A percentile compares a stretch with the other conserved stretches of the same genome.
Conservation (phyloP, 2,329 filamentous ascomycete genomes). For the Apiospora rasikravindrae region DNA sequence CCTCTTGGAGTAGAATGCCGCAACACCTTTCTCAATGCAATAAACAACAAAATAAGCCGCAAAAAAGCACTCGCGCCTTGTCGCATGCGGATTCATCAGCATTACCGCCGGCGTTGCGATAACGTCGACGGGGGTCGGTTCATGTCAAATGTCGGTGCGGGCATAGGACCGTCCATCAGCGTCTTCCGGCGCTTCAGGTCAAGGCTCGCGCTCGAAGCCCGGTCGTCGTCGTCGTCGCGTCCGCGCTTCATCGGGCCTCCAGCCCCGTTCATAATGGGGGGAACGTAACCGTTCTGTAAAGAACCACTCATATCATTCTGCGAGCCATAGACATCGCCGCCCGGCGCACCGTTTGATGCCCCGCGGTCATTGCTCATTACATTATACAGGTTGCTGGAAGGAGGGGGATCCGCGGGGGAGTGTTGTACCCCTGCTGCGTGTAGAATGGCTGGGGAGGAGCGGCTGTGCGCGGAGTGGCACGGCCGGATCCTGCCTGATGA, state of each 20-base stretch:
- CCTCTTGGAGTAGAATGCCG: constrained; percentile 28
- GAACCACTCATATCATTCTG: constrained; percentile 63
- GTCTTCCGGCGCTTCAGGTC: constrained; percentile 83
- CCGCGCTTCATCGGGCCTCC: constrained; percentile 51
- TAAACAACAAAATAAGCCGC: constrained; percentile 24
- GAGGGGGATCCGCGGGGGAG: constrained; percentile 74
- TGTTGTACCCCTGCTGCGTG: constrained; percentile 72
- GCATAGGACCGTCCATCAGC: constrained; percentile 64
- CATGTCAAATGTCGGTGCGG: constrained; percentile 56
- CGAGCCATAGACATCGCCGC: constrained; percentile 73
- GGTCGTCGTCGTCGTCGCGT: constrained; percentile 66
- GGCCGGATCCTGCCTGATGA: constrained; percentile 80
- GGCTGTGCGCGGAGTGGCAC: constrained; percentile 84
- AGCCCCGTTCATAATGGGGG: constrained; percentile 71
- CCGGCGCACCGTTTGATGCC: constrained; percentile 66
- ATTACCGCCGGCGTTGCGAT: constrained; percentile 37
- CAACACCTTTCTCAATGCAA: constrained; percentile 33
- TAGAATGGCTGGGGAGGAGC: constrained; percentile 77
- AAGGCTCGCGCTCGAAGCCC: constrained; percentile 67
- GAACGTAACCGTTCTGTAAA: constrained; percentile 67
- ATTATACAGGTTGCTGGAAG: constrained; percentile 85
- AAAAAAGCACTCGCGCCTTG: constrained; percentile 17
- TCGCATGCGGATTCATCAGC: constrained; percentile 29
- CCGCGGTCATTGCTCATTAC: constrained; percentile 83
- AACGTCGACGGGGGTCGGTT: constrained; percentile 54